phyloP scores from a whole-genome alignment of 768 basidiomycete genomes.

The Grammothele lineata region DNA sequence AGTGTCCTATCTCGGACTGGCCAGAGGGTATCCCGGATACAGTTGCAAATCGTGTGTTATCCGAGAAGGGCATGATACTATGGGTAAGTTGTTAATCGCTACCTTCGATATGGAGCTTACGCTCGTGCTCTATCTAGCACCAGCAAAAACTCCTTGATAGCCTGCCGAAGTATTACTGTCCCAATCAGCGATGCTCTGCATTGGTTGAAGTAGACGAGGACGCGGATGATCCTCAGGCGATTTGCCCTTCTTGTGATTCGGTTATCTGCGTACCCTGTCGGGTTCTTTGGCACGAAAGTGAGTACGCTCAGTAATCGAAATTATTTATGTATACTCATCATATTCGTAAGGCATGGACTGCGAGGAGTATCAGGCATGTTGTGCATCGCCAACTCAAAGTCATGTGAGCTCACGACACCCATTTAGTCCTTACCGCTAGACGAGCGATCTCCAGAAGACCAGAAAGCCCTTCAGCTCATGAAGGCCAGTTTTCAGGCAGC shows the following conservation, averaged over 20 bases:
- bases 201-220: constrained; percentile 33
- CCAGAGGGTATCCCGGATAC: constrained; percentile 33
- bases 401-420: too few species aligned
- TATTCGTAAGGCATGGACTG: constrained; percentile 23
- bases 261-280: constrained; percentile 34
- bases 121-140: constrained; percentile 21
- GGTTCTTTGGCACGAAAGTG: constrained; percentile 33
- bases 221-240: constrained; percentile 28
- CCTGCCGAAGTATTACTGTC: constrained; percentile 33
- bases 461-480: constrained; percentile 29
- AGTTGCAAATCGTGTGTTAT: constrained; percentile 29
- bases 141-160: constrained; percentile 33
- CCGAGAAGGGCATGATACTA: constrained; percentile 29
- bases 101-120: background rate
- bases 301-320: background rate
- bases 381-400: background rate
- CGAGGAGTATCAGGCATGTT: constrained; percentile 28
- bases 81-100: constrained; percentile 27
- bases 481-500: constrained; percentile 22
- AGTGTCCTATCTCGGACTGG: constrained; percentile 30
- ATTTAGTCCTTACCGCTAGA: constrained; percentile 32
- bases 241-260: constrained; percentile 31
- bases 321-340: background rate
- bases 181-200: constrained; percentile 34
- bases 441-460: constrained; percentile 37